Evolutionary conservation across 2,329 filamentous ascomycete species (phyloP).

Genomic region (Ophiocordyceps camponoti-floridani): DNA sequence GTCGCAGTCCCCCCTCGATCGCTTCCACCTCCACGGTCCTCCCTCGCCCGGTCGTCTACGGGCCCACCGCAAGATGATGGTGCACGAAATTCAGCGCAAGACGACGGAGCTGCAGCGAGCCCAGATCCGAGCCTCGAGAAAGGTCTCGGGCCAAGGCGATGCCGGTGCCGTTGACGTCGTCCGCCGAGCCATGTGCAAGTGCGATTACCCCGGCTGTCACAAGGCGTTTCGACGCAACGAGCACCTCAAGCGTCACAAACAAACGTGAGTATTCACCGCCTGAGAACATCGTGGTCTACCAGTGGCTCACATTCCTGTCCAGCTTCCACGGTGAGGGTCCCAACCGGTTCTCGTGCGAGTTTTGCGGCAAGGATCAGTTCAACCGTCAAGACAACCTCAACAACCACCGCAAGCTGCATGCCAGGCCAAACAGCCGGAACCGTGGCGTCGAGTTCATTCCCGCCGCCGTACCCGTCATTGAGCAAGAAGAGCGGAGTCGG

Average conservation of each 20-base stretch:
- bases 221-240: constrained; percentile 33
- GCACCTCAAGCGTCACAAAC: constrained; percentile 36
- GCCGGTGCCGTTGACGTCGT: constrained; percentile 15
- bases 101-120: constrained; percentile 23
- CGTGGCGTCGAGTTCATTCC: constrained; percentile 21
- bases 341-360: constrained; percentile 21
- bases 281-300: background rate
- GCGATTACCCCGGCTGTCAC: constrained; percentile 26
- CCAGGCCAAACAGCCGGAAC: constrained; percentile 19
- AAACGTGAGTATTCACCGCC: constrained; percentile 22
- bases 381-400: constrained; percentile 23
- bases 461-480: constrained; percentile 19
- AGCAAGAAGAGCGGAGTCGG: constrained; percentile 20
- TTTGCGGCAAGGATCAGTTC: constrained; percentile 23
- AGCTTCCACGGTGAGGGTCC: constrained; percentile 20
- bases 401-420: constrained; percentile 23
- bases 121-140: constrained; percentile 17
- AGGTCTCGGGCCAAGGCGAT: constrained; percentile 11
- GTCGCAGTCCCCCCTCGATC: constrained; percentile 15
- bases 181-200: constrained; percentile 23
- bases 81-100: constrained; percentile 24
- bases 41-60: constrained; percentile 15
- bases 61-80: constrained; percentile 20
- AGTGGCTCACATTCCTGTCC: background rate
- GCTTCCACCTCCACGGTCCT: constrained; percentile 13